A percentile compares a stretch with the other conserved stretches of the same genome.
Evolutionary conservation across 352 stramenopile species (phyloP).

Genomic region (Aphanomyces cochlioides): DNA sequence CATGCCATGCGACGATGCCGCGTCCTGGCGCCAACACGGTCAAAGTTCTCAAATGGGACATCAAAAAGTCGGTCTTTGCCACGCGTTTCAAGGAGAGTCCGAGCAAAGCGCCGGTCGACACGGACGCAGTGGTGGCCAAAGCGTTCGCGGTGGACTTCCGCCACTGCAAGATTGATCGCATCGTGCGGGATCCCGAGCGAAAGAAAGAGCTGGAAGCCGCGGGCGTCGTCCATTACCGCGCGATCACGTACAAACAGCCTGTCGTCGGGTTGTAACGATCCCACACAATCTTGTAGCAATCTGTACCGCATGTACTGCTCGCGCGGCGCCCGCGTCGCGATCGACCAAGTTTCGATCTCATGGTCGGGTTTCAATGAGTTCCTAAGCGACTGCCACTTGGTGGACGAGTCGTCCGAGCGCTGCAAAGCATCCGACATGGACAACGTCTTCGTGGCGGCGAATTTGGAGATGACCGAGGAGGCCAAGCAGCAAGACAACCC

Average conservation of each 20-base stretch:
- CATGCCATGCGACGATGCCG: conserved; percentile 66
- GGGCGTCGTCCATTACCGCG: conserved; percentile 52
- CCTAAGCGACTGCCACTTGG: conserved; percentile 50
- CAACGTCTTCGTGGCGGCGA: conserved; percentile 78
- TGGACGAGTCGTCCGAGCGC: conserved; percentile 66
- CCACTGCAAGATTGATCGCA: conserved; percentile 73
- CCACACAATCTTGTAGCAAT: conserved; percentile 31
- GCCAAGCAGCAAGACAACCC: conserved; percentile 78
- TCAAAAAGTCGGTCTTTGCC: conserved; percentile 76
- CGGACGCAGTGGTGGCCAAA: conserved; percentile 59
- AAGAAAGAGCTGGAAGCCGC: conserved; percentile 56
- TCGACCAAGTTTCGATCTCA: conserved; percentile 63
- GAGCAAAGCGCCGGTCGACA: conserved; percentile 39
- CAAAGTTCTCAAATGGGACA: conserved; percentile 56
- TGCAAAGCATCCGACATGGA: conserved; percentile 63
- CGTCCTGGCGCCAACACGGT: conserved; percentile 46
- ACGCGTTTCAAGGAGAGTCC: conserved; percentile 35
- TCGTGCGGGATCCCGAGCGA: conserved; percentile 57
- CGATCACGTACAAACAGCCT: conserved; percentile 32
- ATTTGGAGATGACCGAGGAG: conserved; percentile 71
- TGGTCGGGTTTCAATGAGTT: conserved; percentile 73
- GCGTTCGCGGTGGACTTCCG: conserved; percentile 61
- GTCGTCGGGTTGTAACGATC: no score
- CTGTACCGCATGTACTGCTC: conserved; percentile 65
- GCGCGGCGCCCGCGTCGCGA: conserved; percentile 48